Conservation (phyloP, 225 moss, liverwort and hornwort species). For the Climacium dendroides region DNA sequence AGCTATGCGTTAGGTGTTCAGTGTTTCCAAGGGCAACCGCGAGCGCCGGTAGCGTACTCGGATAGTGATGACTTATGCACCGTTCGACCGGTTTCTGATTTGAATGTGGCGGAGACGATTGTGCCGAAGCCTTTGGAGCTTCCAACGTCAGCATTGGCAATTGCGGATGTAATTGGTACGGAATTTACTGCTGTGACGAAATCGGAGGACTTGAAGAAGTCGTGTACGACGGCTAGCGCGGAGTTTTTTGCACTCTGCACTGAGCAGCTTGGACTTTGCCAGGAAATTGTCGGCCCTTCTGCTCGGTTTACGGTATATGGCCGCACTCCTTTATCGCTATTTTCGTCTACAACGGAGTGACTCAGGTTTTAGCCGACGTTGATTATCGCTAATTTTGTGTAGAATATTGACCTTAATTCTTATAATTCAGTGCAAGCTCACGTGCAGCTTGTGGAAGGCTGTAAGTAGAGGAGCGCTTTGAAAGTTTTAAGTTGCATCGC, state of each 20-base stretch:
- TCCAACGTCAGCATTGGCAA: constrained; percentile 63
- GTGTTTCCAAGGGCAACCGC: constrained; percentile 24
- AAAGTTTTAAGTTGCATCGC: neutral
- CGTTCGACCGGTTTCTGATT: constrained; percentile 17
- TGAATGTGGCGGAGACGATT: constrained; percentile 9
- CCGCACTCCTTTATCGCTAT: neutral
- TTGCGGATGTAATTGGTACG: constrained; percentile 62
- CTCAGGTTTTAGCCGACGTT: neutral
- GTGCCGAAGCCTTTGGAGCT: constrained; percentile 30
- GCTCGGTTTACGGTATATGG: constrained; percentile 61
- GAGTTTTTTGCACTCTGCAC: constrained; percentile 75
- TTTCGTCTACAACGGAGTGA: neutral
- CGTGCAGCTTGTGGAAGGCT: neutral
- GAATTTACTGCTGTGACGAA: constrained; percentile 44
- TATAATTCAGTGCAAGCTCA: neutral
- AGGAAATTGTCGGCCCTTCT: constrained; percentile 55
- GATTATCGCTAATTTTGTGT: neutral
- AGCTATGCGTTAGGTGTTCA: constrained; percentile 10
- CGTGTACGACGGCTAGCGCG: constrained; percentile 40
- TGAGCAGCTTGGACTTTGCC: constrained; percentile 74
- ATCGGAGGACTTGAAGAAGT: constrained; percentile 42
- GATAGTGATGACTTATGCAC: constrained; percentile 8
- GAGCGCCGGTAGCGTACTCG: constrained; percentile 6
- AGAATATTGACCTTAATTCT: neutral
- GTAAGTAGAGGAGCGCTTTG: neutral